Conservation (phyloP, 192 early-diverging fungal species). For the Backusella mclennaniae region DNA sequence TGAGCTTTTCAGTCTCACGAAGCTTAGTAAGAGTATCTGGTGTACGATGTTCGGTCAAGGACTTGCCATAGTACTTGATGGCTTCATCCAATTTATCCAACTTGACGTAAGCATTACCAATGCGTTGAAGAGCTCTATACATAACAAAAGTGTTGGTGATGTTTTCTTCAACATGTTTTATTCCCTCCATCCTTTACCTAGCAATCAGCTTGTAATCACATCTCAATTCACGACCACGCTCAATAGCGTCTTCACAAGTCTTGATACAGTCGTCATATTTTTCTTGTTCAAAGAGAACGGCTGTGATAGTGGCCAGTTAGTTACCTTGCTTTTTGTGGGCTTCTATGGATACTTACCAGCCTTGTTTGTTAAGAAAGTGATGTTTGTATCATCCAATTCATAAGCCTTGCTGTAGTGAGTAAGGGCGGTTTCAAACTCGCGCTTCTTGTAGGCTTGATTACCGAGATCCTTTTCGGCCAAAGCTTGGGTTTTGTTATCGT, state of each 20-base stretch:
- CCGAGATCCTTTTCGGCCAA: constrained; percentile 82
- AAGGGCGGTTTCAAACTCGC: constrained; percentile 86
- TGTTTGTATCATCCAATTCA: constrained; percentile 85
- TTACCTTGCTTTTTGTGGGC: neutral
- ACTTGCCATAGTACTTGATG: constrained; percentile 91
- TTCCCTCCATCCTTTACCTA: constrained; percentile 39
- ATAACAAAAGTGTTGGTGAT: neutral
- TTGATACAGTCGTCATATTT: constrained; percentile 93
- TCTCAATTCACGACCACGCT: constrained; percentile 84
- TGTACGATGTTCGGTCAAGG: constrained; percentile 93
- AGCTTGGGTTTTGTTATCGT: constrained; percentile 61
- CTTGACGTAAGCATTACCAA: constrained; percentile 87
- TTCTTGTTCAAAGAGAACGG: constrained; percentile 93
- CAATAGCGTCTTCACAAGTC: constrained; percentile 88
- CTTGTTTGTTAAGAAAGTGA: constrained; percentile 96
- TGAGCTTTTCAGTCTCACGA: constrained; percentile 82
- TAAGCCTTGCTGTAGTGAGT: constrained; percentile 89
- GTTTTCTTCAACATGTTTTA: neutral
- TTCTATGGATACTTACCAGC: constrained; percentile 52
- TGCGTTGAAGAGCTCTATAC: constrained; percentile 83
- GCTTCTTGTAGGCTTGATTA: constrained; percentile 90
- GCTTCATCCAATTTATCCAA: constrained; percentile 77
- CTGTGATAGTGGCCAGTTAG: constrained; percentile 26
- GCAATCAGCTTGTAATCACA: constrained; percentile 96
- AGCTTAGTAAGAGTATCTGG: constrained; percentile 89